Evolutionary conservation across 176 grass and related monocot species (phyloP), one percentile per base, ranked within the genome.

Genomic region (Pharus latifolius): DNA sequence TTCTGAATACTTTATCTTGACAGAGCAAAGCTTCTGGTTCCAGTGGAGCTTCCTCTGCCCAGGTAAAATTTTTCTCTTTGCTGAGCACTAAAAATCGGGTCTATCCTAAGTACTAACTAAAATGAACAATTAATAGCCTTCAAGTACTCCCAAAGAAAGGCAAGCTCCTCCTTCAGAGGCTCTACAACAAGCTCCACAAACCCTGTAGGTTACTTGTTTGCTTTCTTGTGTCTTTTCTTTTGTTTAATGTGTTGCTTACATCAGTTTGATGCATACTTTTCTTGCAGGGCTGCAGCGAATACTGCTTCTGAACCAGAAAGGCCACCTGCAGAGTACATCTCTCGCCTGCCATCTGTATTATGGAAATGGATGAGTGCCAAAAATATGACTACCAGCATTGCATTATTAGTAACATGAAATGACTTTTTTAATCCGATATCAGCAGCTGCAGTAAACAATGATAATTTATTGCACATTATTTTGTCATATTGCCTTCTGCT

Each of bases 21-120:
- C 87, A 99, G 95, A 86, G 72, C 68, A 94, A 94, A 84, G 41
- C 81, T 68, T 85, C 84, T 78, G 68, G 72, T 78, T 53, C 87
- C 61, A 72, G 72, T 79, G 90, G 90, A 88, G 60, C 70, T 54
- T 99, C 87, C 64, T 86, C 82, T 84, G 72, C 71, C 35, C 90
- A 91, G 90, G 95, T 99, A 84, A 70, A 34, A 47, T 31, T 56
- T 7, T 57, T 85, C 26, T 35, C 9, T 64, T 75, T 26, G 2
- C n/a, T n/a, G 32, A 24, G 12, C 14, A n/a, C 38, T 54, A 78
- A 20, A 16, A 30, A 25, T 24, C n/a, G n/a, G n/a, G n/a, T 24
- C 52, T 25, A 52, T 42, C 40, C 14, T 14, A 68, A 19, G 17
- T 67, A 57, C 73, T 87, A 48, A 82, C 48, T 53, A 45, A 74